Evolutionary conservation across 2,329 filamentous ascomycete species (phyloP), one percentile per base, ranked within the genome.

Genomic region (Rosellinia necatrix): DNA sequence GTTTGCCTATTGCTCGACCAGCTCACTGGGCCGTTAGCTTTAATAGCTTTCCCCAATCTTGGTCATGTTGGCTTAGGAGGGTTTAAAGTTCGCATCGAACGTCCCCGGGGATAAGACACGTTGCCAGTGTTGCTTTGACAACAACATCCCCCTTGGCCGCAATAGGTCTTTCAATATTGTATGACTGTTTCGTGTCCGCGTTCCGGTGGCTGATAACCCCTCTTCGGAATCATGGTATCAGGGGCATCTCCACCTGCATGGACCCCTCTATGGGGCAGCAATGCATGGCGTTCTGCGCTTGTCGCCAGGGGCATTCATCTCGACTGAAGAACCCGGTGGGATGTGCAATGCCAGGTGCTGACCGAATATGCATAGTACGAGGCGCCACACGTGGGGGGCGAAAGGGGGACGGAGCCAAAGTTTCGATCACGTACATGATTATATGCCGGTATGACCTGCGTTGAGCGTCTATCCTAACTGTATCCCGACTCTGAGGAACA

Each of bases 261-360:
- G 56, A 58, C 52, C 59, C 59, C 49, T 61, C 59, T 53, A 57
- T 56, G 58, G 60, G 58, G 58, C 52, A 61, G 58, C 58, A 61
- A 63, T 63, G 60, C 60, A 61, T 62, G 49, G 53, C 50, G 49
- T 54, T 24, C 38, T 52, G 40, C 53, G 52, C 44, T 50, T 50
- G 38, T 10, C 38, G 17, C 44, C 27, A 40, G 30, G 27, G n/a
- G 24, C 24, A 30, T 12, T 34, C 30, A 43, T 56, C 40, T 34
- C 30, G 40, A 53, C 40, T 35, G 21, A 25, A 25, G 51, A 47
- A 38, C 30, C 54, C 42, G 51, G 48, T 48, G 50, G 46, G 47
- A 41, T 19, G 19, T 38, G 40, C n/a, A 30, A 49, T 32, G 24
- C 46, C 27, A 29, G 35, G 41, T 34, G 30, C 50, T 34, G 44